Evolutionary conservation across 257 asterid species (phyloP), one percentile per base, ranked within the genome.

Genomic region (Primulina tabacum): DNA sequence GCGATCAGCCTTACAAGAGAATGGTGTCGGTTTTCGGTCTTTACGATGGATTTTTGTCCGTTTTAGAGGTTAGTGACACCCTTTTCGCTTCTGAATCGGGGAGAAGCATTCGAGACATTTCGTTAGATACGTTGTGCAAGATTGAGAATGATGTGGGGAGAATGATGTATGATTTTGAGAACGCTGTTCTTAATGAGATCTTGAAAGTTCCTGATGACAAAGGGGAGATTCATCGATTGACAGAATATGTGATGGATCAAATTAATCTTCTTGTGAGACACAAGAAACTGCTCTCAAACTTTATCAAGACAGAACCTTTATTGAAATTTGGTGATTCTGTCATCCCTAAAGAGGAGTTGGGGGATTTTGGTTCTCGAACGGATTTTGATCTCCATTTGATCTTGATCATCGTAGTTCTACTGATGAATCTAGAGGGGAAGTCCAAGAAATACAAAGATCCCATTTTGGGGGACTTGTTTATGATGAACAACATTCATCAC

Each of bases 401-500:
- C 57, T 66, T 81, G 78, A 84, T 77, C 77, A 16, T 82, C 2
- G 69, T 53, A 52, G 70, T 73, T 61, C 29, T 84, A 12, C 74
- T 43, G 55, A 52, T 26, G 11, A 84, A 79, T 30, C 56, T 82
- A 7, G 30, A 62, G 21, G 40, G 10, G 24, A 84, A 84, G 61
- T 38, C 74, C 7, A 12, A 17, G n/a, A 16, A 12, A 21, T 71
- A 62, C 70, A 0, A 61, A 7, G 68, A 82, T 58, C 63, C 76
- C 38, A 20, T 69, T 8, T 30, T 79, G 20, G 73, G 74, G 30
- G 73, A 75, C 6, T 50, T 81, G 77, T 81, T 82, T 77, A 14
- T 73, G 73, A 75, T 82, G 82, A 84, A 84, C 77, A 84, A 84
- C 28, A 6, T 82, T 4, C 73, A 73, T 58, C 65, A 70, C 58